Percentiles rank a stretch among this genome's conserved stretches.
phyloP scores from a whole-genome alignment of 2,329 filamentous ascomycete genomes.

The Trichophyton rubrum region DNA sequence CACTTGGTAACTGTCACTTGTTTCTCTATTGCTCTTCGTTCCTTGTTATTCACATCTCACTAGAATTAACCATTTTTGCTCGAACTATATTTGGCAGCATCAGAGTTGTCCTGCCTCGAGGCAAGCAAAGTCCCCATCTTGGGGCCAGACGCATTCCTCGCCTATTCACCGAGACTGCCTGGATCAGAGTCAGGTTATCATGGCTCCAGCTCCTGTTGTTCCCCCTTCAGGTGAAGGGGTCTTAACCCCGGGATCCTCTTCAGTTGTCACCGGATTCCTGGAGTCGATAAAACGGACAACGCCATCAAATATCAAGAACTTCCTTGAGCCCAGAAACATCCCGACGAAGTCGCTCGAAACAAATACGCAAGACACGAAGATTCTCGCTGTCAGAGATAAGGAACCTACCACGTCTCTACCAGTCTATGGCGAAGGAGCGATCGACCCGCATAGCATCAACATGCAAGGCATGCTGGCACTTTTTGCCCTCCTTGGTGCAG shows the following conservation, averaged over 20 bases:
- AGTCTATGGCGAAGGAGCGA: slow-evolving; percentile 24
- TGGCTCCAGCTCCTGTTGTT: neutral
- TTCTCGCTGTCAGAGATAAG: slow-evolving; percentile 19
- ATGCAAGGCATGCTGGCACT: slow-evolving; percentile 62
- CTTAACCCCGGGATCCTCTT: neutral
- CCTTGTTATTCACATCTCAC: neutral
- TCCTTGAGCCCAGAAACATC: neutral
- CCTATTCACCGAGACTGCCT: neutral
- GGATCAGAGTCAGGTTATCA: neutral
- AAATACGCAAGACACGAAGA: slow-evolving; percentile 18
- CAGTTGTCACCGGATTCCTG: neutral
- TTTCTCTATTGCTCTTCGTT: neutral
- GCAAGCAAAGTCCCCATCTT: neutral
- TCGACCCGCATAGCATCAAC: slow-evolving; percentile 33
- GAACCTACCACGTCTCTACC: slow-evolving; percentile 15
- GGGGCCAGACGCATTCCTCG: neutral
- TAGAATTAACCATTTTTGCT: no score
- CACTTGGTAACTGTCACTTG: neutral
- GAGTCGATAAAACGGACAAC: neutral
- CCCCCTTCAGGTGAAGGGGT: neutral
- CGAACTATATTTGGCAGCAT: no score
- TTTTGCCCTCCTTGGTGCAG: slow-evolving; percentile 70
- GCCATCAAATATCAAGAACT: neutral
- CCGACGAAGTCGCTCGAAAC: slow-evolving; percentile 1
- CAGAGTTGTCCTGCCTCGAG: no score